Evolutionary conservation across 345 rosid species (phyloP), one percentile per base, ranked within the genome.

Genomic region (Cardamine chenopodiifolia): DNA sequence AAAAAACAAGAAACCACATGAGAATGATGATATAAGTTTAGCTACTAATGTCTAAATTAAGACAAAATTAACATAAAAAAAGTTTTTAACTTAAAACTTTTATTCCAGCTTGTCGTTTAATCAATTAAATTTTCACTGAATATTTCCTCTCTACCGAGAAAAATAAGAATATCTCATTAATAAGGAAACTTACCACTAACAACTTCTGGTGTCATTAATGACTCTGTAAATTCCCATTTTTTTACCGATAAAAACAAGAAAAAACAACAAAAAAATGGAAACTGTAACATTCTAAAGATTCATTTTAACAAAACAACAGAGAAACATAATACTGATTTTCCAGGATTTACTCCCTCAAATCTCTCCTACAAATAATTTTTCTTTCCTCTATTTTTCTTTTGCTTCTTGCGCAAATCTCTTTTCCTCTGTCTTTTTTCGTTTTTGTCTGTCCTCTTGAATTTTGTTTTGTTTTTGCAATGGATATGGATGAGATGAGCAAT

Each of bases 301-400:
- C 65, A n/a, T 35, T 25, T 22, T 52, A 76, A 61, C 57, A 18
- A 54, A 31, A 53, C 50, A 68, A 32, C 63, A 68, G 5, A 58
- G 34, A 66, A 45, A 61, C 44, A 73, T 61, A 44, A n/a, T 58
- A 59, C 63, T 75, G 55, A 76, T 62, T 62, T 81, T 79, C 23
- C 78, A 62, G 42, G 39, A 73, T 70, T 73, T 71, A 15, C 63
- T 79, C 78, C 78, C 66, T 53, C 19, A 55, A 74, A 77, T 81
- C 57, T 58, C 78, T 77, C 76, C 74, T 79, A 45, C 74, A 58
- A 62, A 53, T 72, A 19, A 42, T 76, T 70, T 62, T 12, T 58
- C 11, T 20, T 19, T 55, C 48, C 28, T 79, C 56, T 66, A 26
- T 26, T 59, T 32, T 28, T 13, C 26, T 35, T 28, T 29, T 49